Evolutionary conservation across 192 early-diverging fungal genomes (phyloP), one percentile per base, ranked within the genome.

Genomic region (Allomyces macrogynus): DNA sequence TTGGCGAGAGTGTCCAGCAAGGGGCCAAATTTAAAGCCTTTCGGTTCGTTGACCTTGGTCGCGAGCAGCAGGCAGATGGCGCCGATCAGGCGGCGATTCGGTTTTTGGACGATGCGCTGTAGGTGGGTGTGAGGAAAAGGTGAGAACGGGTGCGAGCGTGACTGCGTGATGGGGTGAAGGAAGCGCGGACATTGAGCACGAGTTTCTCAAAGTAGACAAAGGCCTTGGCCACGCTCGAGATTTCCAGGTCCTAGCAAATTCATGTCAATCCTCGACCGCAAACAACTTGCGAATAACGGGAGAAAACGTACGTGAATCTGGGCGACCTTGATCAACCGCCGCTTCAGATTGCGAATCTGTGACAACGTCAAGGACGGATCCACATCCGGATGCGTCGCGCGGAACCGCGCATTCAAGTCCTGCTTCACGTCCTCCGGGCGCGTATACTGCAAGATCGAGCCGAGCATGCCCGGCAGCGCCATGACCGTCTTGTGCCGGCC

Each of bases 141-240:
- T 26, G 12, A 32, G 63, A 14, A 12, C 32, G 49, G 69, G 23
- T 10, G 23, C 40, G 23, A 8, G 9, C 23, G 61, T 20, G 22
- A 54, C 0, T 44, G 54, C 23, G 61, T 32, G 18, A 25, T 14
- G 24, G 64, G 23, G n/a, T 62, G 16, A 24, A 54, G 26, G 66
- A 61, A 22, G 26, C 61, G 54, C 73, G 62, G 12, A 66, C 32
- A 75, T 89, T 91, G 43, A 90, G 66, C 24, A 93, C 78, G 8
- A 99, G 82, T 71, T 95, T 99, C 71, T 99, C 95, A 75, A 99
- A 90, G 71, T 92, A 96, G 0, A 89, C 92, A 78, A 86, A 93
- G 20, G 89, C 86, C 24, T 80, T 77, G 0, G 95, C 95, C 4
- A 93, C 82, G 60, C 85, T 92, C 1, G 90, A 92, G 24, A 93